Evolutionary conservation across 768 basidiomycete species (phyloP).

Genomic region (Rhodocollybia butyracea): DNA sequence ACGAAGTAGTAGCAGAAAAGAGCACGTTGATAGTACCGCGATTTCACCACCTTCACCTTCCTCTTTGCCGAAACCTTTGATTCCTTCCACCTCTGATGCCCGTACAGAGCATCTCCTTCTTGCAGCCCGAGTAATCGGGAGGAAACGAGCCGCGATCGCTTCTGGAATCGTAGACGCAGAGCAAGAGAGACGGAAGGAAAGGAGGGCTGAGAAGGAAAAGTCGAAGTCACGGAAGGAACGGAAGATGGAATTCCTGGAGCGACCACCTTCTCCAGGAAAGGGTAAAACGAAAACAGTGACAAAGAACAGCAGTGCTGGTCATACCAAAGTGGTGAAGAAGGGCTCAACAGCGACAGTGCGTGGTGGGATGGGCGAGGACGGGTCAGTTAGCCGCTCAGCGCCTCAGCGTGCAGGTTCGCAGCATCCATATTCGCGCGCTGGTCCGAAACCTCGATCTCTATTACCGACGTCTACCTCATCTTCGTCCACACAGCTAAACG

Average conservation of each 20-base stretch:
- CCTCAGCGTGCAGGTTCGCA: too few species aligned
- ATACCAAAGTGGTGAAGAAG: background rate
- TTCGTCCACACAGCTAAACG: conserved; percentile 26
- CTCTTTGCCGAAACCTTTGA: conserved; percentile 11
- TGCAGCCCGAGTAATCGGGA: conserved; percentile 68
- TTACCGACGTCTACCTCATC: conserved; percentile 17
- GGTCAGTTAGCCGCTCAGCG: too few species aligned
- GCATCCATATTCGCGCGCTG: too few species aligned
- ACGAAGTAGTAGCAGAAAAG: too few species aligned
- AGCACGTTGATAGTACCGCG: background rate
- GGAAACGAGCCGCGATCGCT: conserved; percentile 53
- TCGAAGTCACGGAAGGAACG: background rate
- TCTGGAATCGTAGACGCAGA: conserved; percentile 43
- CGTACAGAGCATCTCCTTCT: conserved; percentile 67
- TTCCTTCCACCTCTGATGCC: conserved; percentile 54
- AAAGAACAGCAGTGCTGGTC: background rate
- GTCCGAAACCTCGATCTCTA: background rate
- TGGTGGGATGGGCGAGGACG: too few species aligned
- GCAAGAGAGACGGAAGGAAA: background rate
- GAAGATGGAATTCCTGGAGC: background rate
- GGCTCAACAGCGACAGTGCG: too few species aligned
- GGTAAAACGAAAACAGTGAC: background rate
- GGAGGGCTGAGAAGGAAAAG: background rate
- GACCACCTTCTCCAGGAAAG: background rate
- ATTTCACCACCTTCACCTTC: conserved; percentile 7